phyloP scores from a whole-genome alignment of 805 yeast species.

The Pachysolen tannophilus region DNA sequence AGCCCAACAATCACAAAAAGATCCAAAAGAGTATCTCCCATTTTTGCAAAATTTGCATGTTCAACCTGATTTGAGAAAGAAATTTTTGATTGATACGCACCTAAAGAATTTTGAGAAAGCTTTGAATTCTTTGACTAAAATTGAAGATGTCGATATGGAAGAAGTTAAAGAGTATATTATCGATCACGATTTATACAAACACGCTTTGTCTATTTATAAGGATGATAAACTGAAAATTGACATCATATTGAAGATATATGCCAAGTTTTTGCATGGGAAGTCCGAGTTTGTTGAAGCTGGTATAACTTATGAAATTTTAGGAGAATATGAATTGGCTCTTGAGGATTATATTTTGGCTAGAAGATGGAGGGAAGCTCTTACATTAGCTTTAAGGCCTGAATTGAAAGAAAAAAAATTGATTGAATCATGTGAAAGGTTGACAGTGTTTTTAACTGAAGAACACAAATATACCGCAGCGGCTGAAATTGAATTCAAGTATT shows the following conservation, averaged over 20 bases:
- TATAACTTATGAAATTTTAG: conserved; percentile 63
- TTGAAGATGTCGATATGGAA: conserved; percentile 31
- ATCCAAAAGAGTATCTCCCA: conserved; percentile 94
- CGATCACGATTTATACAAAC: conserved; percentile 59
- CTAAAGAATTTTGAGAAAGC: conserved; percentile 66
- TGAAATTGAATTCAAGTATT: conserved; percentile 54
- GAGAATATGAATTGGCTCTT: conserved; percentile 49
- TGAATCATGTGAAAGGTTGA: conserved; percentile 52
- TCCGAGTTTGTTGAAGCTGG: conserved; percentile 72
- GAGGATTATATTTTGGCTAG: conserved; percentile 63
- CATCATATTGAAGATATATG: conserved; percentile 51
- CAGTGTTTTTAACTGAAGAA: conserved; percentile 51
- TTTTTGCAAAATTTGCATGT: conserved; percentile 75
- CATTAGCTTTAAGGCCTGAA: conserved; percentile 40
- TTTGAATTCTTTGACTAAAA: conserved; percentile 49
- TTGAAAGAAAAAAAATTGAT: conserved; percentile 29
- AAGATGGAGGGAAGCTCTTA: conserved; percentile 79
- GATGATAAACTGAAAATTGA: conserved; percentile 48
- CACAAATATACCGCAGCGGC: conserved; percentile 80
- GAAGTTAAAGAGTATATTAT: conserved; percentile 67
- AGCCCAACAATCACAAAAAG: conserved; percentile 96
- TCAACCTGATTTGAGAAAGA: conserved; percentile 56
- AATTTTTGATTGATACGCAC: conserved; percentile 72
- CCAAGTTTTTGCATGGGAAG: conserved; percentile 46
- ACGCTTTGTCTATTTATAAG: conserved; percentile 57